Evolutionary conservation across 768 basidiomycete genomes (phyloP), one percentile per base, ranked within the genome.

Genomic region (Obba rivulosa): DNA sequence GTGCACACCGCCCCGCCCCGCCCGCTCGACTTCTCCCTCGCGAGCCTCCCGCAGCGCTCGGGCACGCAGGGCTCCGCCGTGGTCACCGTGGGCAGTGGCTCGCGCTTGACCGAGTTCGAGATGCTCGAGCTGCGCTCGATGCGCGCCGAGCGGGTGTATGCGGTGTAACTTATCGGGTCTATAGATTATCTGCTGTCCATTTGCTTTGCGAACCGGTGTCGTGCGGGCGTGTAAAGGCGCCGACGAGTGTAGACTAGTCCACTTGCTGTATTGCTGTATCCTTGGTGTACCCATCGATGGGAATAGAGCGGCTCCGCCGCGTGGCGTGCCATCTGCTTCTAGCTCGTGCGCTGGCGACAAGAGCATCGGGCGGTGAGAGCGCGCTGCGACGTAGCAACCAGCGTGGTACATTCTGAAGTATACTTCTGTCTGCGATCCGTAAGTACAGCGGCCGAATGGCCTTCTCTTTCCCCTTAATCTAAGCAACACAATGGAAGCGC

Each of bases 101-200:
- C 44, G 39, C 49, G 41, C 44, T 52, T 70, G 31, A 58, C 55
- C 46, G 62, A 64, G 23, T 45, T 66, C 5, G 69, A 71, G 59
- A 62, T 69, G 64, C 57, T 56, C 36, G 62, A 66, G 56, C 55
- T 72, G 37, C 43, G 69, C 40, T 53, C 55, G 38, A 60, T 72
- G 62, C 56, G 64, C 34, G 59, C 60, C 9, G 60, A 61, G 37
- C 41, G 8, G 41, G 17, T 23, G 45, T 28, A 31, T 44, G 13
- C 37, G 43, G 37, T 11, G 21, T 45, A 31, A 38, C 5, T 5
- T 31, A 13, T 31, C 7, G 28, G 28, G 13, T 31, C 28, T 31
- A 7, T 31, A 31, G 5, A 31, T 13, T 31, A n/a, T n/a, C n/a
- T n/a, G n/a, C 16, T 2, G 31, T 34, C 3, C 21, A 13, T 2